Conservation (phyloP, 23 red algal species). For the Gracilaria domingensis region DNA sequence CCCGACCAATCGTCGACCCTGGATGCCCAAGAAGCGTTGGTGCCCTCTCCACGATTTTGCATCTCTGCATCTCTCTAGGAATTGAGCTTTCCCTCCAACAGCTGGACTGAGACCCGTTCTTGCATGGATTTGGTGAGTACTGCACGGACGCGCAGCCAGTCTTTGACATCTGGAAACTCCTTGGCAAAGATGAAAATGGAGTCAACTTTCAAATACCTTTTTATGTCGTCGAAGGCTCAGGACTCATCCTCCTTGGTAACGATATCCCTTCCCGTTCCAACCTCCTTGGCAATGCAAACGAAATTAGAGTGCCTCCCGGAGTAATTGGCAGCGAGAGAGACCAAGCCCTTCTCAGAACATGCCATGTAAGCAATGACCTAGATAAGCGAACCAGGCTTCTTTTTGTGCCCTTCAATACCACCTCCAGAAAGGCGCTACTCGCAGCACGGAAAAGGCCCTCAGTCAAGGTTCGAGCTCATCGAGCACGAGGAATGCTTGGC, state of each 20-base stretch:
- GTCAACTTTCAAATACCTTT: too few species aligned
- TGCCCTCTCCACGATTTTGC: neutral
- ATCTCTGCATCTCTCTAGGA: conserved; percentile 12
- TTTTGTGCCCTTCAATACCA: neutral
- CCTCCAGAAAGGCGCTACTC: neutral
- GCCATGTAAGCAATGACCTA: neutral
- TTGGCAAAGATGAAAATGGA: too few species aligned
- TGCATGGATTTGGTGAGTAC: conserved; percentile 20
- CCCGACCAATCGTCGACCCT: conserved; percentile 26
- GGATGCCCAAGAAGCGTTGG: conserved; percentile 15
- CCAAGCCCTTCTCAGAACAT: neutral
- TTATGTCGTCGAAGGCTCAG: too few species aligned
- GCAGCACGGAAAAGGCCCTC: neutral
- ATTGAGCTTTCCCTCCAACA: neutral
- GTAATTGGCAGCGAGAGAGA: neutral
- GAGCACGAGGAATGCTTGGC: neutral
- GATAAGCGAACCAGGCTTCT: neutral
- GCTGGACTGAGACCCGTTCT: conserved; percentile 33
- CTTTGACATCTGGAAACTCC: neutral
- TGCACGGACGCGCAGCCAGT: too few species aligned
- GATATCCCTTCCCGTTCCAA: conserved; percentile 1
- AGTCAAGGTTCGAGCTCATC: neutral
- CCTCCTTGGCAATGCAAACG: conserved; percentile 4
- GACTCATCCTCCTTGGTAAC: neutral
- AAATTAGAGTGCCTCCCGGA: neutral